phyloP scores from a whole-genome alignment of 257 asterid species.

The Solanum habrochaites region DNA sequence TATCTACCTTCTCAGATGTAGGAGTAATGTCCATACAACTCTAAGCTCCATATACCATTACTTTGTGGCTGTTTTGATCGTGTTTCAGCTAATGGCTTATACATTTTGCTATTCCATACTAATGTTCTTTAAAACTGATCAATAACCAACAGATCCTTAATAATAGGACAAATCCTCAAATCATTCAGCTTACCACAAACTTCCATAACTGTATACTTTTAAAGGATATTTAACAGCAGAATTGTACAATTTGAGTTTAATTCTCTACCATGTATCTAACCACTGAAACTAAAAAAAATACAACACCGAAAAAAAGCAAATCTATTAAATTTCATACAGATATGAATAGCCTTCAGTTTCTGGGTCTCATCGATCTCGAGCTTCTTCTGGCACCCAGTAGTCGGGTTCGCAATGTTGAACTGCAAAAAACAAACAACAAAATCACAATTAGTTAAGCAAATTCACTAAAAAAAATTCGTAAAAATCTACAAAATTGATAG shows the following conservation, averaged over 20 bases:
- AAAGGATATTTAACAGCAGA: not conserved
- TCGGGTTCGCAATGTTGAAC: constrained; percentile 32
- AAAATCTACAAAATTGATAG: not conserved
- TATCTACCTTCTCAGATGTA: not conserved
- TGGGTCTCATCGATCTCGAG: constrained; percentile 28
- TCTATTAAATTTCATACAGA: not conserved
- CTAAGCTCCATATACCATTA: not conserved
- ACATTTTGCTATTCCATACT: not conserved
- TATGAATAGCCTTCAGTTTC: constrained; percentile 7
- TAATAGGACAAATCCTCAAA: not conserved
- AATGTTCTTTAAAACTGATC: not conserved
- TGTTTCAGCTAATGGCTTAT: not conserved
- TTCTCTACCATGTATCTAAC: not conserved
- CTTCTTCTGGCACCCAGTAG: constrained; percentile 31
- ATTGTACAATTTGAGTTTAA: not conserved
- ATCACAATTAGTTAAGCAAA: not conserved
- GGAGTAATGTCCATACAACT: not conserved
- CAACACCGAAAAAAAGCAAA: not conserved
- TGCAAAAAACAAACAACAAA: not conserved
- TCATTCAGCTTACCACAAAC: not conserved
- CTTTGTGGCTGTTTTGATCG: not conserved
- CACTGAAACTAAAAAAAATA: not conserved
- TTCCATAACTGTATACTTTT: not conserved
- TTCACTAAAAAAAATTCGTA: not conserved
- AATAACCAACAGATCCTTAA: not conserved